These are phyloP conservation scores for Emiliania huxleyi DNA, from an alignment of 78 protist genomes.

Conservation along the genomic window DNA sequence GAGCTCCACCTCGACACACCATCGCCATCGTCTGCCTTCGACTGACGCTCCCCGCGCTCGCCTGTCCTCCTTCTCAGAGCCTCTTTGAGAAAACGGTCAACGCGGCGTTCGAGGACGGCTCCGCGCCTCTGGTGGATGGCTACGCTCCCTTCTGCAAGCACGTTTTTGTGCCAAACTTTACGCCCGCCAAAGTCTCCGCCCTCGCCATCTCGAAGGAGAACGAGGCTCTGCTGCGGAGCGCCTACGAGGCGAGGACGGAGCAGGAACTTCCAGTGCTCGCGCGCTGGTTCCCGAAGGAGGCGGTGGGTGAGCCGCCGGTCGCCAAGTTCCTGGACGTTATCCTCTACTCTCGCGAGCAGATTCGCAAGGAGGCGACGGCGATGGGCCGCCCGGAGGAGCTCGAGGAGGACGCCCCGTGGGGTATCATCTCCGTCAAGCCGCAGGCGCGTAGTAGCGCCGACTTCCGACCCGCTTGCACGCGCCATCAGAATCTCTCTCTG, in stretches of 20 bases:
- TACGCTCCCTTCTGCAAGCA: constrained; percentile 62
- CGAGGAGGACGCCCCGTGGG: constrained; percentile 25
- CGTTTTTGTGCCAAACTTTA: background rate
- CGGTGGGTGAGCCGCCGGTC: background rate
- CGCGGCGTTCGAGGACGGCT: background rate
- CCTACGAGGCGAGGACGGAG: constrained; percentile 13
- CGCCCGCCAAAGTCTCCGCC: background rate
- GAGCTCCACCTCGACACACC: no score
- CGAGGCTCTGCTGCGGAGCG: constrained; percentile 12
- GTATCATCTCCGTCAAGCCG: constrained; percentile 20
- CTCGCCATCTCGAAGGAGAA: constrained; percentile 12
- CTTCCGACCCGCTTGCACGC: background rate
- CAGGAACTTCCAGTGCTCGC: constrained; percentile 36
- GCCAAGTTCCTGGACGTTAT: constrained; percentile 36
- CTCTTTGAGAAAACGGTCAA: no score
- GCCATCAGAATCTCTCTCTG: background rate
- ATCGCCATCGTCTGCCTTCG: no score
- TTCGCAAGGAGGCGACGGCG: constrained; percentile 27
- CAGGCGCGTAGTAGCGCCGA: no score
- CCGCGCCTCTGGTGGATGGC: constrained; percentile 24
- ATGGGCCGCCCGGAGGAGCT: background rate
- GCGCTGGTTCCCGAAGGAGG: constrained; percentile 26
- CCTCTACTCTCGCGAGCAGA: constrained; percentile 47
- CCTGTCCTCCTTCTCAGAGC: no score
- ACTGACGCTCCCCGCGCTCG: no score